Conservation (phyloP, 2,329 filamentous ascomycete genomes). For the Bipolaris gigantea region DNA sequence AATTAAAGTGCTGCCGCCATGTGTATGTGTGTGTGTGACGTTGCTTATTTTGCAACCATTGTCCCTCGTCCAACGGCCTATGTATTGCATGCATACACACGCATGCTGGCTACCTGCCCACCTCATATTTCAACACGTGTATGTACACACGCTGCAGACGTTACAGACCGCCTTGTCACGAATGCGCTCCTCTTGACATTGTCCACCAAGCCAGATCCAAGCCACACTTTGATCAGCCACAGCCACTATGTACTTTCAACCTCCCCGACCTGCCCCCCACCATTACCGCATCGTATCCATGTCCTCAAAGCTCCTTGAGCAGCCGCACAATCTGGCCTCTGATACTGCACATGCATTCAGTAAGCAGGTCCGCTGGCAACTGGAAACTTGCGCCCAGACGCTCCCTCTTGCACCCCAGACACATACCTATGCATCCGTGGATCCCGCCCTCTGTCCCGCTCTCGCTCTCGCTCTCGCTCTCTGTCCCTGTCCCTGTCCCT, state of each 20-base stretch:
- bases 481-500: not conserved
- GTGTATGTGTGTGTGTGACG: too few species aligned
- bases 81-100: too few species aligned
- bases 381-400: constrained; percentile 39
- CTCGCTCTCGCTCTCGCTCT: too few species aligned
- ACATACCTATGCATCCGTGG: constrained; percentile 39
- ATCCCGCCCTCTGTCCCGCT: constrained; percentile 23
- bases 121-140: not conserved
- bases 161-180: not conserved
- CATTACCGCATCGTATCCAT: not conserved
- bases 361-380: constrained; percentile 24
- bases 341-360: constrained; percentile 21
- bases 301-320: constrained; percentile 25
- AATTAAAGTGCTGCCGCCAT: not conserved
- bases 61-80: too few species aligned
- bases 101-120: not conserved
- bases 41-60: too few species aligned
- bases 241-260: not conserved
- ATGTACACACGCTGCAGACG: too few species aligned
- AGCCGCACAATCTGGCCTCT: constrained; percentile 22
- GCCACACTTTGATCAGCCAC: constrained; percentile 1
- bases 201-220: not conserved
- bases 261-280: too few species aligned
- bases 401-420: constrained; percentile 39
- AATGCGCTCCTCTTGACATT: not conserved